phyloP scores from a whole-genome alignment of 2,329 filamentous ascomycete species.

The Aspergillus transmontanensis region DNA sequence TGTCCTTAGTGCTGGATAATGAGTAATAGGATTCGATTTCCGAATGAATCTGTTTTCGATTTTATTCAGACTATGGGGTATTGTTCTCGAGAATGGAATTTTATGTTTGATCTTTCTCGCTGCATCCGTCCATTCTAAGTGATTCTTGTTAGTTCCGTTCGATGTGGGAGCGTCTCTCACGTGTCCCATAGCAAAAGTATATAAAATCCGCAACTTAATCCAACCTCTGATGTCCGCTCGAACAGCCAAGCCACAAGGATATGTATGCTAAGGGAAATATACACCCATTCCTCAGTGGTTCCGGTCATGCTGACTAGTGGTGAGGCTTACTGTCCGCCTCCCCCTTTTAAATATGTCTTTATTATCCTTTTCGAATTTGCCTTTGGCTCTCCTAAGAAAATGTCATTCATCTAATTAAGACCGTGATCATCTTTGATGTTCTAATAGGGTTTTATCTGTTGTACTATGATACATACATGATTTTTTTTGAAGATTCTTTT shows the following conservation, averaged over 20 bases:
- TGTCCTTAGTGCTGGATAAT: background rate
- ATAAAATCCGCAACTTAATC: background rate
- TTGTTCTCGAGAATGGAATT: background rate
- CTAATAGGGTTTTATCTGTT: background rate
- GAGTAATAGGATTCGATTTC: conserved; percentile 10
- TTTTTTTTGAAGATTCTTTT: background rate
- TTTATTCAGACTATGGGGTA: background rate
- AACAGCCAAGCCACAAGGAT: background rate
- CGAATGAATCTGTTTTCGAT: background rate
- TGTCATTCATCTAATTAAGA: background rate
- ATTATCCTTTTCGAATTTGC: background rate
- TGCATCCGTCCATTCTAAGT: background rate
- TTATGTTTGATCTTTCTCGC: background rate
- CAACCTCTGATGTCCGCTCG: background rate
- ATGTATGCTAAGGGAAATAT: background rate
- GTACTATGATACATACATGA: background rate
- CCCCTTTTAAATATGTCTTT: background rate
- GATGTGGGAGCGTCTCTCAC: background rate
- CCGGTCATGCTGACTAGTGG: background rate
- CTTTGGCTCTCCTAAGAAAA: background rate
- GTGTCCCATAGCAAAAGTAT: background rate
- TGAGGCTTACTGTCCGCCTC: background rate
- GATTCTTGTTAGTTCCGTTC: background rate
- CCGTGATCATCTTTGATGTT: background rate
- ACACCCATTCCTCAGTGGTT: background rate